Base-by-base conservation (phyloP, 1,139 yeast species). In the Yamadazyma atmosphaerica region DNA sequence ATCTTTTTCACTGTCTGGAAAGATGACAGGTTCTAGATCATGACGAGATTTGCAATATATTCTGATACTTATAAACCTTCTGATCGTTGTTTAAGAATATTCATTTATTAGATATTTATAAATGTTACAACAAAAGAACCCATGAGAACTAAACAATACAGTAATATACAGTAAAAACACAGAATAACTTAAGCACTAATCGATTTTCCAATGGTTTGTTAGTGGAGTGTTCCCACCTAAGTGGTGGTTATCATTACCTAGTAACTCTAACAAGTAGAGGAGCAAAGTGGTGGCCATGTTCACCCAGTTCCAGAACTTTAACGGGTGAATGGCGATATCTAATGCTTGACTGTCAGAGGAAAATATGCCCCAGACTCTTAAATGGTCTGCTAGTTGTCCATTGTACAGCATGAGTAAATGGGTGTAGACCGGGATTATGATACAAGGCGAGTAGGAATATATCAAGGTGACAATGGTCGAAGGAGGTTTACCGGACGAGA, bases 251-350 rank as follows among this genome's bases (percentile, higher is more conserved):
- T 62, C 61, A 42, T 66, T 64, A 15, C 73, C 71, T 54, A 79
- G 65, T 38, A 90, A 68, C 62, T 90, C 98, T 39, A 86, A 71
- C 28, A 85, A 81, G 61, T 92, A 92, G 34, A 92, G 67, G n/a
- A 80, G 65, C 42, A 92, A 67, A 10, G 95, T 86, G 38, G 84
- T 77, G 48, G 82, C 82, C 73, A 90, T 86, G 56, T 90, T 90
- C 41, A 86, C 76, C 98, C 98, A 90, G 51, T 90, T 88, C 98
- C 98, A 90, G 59, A 90, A 86, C 54, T 87, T 88, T 87, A 95
- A 86, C 44, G 94, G 81, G 58, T 86, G 83, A 34, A 79, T 84
- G 41, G 79, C 63, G 36, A 77, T 42, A 42, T 50, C 47, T 35
- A 53, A 33, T 48, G 44, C 38, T 22, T 47, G 45, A 33, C 49